Conservation (phyloP, 768 basidiomycete species). For the Boletus vinaceobasis region DNA sequence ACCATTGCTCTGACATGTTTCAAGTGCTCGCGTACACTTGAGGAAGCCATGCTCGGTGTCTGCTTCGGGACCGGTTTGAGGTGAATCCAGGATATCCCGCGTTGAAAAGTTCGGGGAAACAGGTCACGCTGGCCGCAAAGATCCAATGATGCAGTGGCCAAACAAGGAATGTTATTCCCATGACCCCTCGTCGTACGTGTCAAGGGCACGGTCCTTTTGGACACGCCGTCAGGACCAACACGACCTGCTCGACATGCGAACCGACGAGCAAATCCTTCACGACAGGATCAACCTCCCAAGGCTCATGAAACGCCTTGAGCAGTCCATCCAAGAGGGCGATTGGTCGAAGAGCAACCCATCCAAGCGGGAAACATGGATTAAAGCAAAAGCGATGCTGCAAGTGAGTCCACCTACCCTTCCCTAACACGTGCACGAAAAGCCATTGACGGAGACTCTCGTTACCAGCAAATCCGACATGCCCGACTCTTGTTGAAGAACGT, state of each 20-base stretch:
- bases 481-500: constrained; percentile 55
- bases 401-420: constrained; percentile 33
- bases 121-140: constrained; percentile 6
- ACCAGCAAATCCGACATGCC: constrained; percentile 53
- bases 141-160: constrained; percentile 9
- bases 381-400: constrained; percentile 53
- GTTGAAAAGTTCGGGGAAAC: neutral
- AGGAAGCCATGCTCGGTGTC: constrained; percentile 19
- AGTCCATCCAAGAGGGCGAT: constrained; percentile 38
- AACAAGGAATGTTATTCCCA: constrained; percentile 28
- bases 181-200: neutral
- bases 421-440: neutral
- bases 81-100: neutral
- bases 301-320: constrained; percentile 60
- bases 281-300: constrained; percentile 68
- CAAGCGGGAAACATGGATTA: constrained; percentile 46
- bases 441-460: neutral
- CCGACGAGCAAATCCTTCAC: constrained; percentile 38
- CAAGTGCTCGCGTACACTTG: constrained; percentile 17
- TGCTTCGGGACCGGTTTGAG: neutral
- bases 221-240: neutral
- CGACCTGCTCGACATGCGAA: constrained; percentile 23
- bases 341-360: constrained; percentile 30
- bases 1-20: constrained; percentile 35
- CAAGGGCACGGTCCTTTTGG: neutral